Evolutionary conservation across 2,329 filamentous ascomycete species (phyloP).

Genomic region (Thelonectria discophora): DNA sequence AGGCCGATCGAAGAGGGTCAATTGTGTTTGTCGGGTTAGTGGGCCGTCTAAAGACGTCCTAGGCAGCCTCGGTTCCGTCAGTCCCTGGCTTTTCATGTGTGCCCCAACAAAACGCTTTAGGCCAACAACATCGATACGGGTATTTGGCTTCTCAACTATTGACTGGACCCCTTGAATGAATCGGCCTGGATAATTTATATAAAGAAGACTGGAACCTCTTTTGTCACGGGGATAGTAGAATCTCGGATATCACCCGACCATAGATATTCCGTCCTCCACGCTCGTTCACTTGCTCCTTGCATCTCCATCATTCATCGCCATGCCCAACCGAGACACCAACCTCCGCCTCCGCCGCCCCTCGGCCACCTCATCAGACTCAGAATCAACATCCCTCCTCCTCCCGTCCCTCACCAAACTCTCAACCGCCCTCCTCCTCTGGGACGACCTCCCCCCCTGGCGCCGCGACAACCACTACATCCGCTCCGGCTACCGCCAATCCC

Average conservation of each 20-base stretch:
- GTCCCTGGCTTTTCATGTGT: conserved; percentile 41
- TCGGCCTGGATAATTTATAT: background rate
- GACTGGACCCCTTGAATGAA: conserved; percentile 7
- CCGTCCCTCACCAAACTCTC: conserved; percentile 48
- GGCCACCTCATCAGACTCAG: too few species aligned
- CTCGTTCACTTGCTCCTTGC: background rate
- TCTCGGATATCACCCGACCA: too few species aligned
- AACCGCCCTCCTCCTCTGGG: conserved; percentile 60
- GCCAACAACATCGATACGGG: conserved; percentile 33
- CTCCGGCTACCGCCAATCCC: conserved; percentile 62
- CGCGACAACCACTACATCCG: conserved; percentile 67
- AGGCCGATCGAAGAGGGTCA: conserved; percentile 17
- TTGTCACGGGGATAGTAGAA: background rate
- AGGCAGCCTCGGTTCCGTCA: conserved; percentile 37
- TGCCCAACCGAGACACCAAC: conserved; percentile 22
- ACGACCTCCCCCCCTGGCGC: conserved; percentile 67
- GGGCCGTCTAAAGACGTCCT: conserved; percentile 33
- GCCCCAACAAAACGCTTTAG: conserved; percentile 44
- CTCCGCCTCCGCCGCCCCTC: conserved; percentile 43
- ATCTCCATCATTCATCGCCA: conserved; percentile 37
- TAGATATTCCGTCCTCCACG: background rate
- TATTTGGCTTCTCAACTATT: conserved; percentile 25
- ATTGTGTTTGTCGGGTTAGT: conserved; percentile 22
- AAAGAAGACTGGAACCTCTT: background rate
- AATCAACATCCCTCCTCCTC: conserved; percentile 39